Percentiles rank a stretch among this genome's conserved stretches.
phyloP scores from a whole-genome alignment of 768 basidiomycete genomes.

The Dentipellis sp. region DNA sequence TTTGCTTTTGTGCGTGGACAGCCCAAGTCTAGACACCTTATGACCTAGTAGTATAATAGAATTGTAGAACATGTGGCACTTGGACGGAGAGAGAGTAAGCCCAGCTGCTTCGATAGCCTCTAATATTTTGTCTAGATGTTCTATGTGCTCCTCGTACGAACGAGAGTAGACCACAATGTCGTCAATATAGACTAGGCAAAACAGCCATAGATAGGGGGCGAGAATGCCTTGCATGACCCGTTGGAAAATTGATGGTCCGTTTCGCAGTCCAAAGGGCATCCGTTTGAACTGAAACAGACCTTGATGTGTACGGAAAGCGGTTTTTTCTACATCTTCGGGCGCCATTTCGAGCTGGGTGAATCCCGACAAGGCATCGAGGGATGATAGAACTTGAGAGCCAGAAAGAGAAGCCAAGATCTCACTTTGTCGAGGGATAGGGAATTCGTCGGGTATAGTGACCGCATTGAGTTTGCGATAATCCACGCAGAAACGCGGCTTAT shows the following conservation, averaged over 20 bases:
- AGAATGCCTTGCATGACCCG: slow-evolving; percentile 26
- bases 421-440: slow-evolving; percentile 19
- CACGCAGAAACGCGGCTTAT: slow-evolving; percentile 13
- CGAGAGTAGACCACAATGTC: slow-evolving; percentile 10
- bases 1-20: slow-evolving; percentile 30
- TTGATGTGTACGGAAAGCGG: slow-evolving; percentile 29
- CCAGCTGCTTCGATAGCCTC: slow-evolving; percentile 15
- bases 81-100: slow-evolving; percentile 19
- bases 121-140: slow-evolving; percentile 23
- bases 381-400: slow-evolving; percentile 21
- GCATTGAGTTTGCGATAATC: slow-evolving; percentile 17
- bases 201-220: slow-evolving; percentile 7
- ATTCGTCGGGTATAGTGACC: slow-evolving; percentile 15
- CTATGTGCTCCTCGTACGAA: slow-evolving; percentile 5
- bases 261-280: slow-evolving; percentile 28
- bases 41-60: slow-evolving; percentile 24
- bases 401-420: slow-evolving; percentile 14
- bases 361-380: slow-evolving; percentile 28
- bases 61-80: slow-evolving; percentile 18
- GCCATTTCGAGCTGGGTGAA: slow-evolving; percentile 32
- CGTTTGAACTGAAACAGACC: slow-evolving; percentile 32
- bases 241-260: slow-evolving; percentile 30
- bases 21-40: slow-evolving; percentile 28
- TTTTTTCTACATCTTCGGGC: slow-evolving; percentile 22
- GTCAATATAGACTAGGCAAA: slow-evolving; percentile 11